Evolutionary conservation across 2,329 filamentous ascomycete genomes (phyloP).

Genomic region (Pseudodiploospora longispora): DNA sequence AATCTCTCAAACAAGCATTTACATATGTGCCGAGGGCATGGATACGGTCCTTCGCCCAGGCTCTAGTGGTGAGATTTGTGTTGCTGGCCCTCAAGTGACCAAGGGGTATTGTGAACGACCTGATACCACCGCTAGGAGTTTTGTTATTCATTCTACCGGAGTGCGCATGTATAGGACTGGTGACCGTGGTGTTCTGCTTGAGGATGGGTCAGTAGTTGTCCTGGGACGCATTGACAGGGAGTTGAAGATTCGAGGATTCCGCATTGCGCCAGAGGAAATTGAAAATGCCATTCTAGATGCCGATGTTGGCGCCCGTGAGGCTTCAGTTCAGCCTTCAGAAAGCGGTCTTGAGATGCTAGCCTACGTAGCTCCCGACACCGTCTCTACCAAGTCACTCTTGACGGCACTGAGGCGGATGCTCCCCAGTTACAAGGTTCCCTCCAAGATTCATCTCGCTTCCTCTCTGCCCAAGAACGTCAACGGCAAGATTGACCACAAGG

Average conservation of each 20-base stretch:
- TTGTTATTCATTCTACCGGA: neutral
- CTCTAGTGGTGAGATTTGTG: no score
- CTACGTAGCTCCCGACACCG: no score
- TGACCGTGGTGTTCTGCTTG: constrained; percentile 1
- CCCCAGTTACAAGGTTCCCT: constrained; percentile 5
- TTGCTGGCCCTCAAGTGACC: no score
- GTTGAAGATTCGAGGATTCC: constrained; percentile 8
- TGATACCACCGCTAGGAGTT: constrained; percentile 5
- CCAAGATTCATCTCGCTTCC: neutral
- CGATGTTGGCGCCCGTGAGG: neutral
- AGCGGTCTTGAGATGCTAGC: no score
- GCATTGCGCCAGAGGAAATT: constrained; percentile 6
- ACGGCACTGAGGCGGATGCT: constrained; percentile 1
- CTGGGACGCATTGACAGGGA: constrained; percentile 5
- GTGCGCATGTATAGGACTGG: constrained; percentile 5
- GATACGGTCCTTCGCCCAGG: no score
- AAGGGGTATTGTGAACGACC: constrained; percentile 6
- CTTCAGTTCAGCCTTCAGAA: neutral
- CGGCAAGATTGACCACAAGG: constrained; percentile 4
- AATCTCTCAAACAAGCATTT: no score
- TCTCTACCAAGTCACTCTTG: constrained; percentile 1
- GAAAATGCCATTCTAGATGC: constrained; percentile 4
- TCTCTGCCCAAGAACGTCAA: constrained; percentile 3
- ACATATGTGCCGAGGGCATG: no score
- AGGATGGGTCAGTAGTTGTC: constrained; percentile 1